Base-by-base conservation (phyloP, 2,329 filamentous ascomycete genomes). In the Trichoderma afroharzianum region DNA sequence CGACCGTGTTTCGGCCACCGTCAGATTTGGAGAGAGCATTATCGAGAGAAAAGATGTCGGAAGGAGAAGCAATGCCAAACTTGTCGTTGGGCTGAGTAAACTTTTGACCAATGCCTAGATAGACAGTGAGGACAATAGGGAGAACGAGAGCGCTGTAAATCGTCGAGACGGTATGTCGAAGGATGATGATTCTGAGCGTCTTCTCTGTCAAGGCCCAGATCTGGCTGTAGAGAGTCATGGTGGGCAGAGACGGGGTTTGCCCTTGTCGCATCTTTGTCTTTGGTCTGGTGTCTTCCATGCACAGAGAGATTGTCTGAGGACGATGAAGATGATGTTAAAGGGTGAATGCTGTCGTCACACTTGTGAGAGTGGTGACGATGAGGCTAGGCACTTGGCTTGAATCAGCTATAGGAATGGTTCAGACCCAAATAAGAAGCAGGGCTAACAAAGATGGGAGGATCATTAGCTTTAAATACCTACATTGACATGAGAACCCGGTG, bases 1-100 rank as follows among this genome's bases (percentile, higher is more conserved):
- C 90, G 14, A 96, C 85, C 21, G 87, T 92, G 73, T 92, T 81
- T 75, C 92, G 86, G 21, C 81, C 80, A 6, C 86, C 85, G 24
- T 83, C 81, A 1, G 90, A 87, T 55, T 83, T 82, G 36, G 79
- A 78, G 28, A 97, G 84, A 1, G 89, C 92, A 74, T 91, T 84
- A 43, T 83, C 78, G 33, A 96, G 85, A n/a, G 88, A 86, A 67
- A 88, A 86, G 73, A 97, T 82, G 1, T 89, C 84, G 4, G 81
- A 83, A 1, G 88, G 80, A 0, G 85, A 80, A 47, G 90, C 91
- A 75, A 97, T 89, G 59, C 94, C 94, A 77, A 87, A 97, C 14
- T 87, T 83, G 3, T 91, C 90, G 4, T 92, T 90, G 1, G 93
- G 90, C 2, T 93, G 87, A 77, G 95, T 95, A 74, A 97, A 88